Conservation (phyloP, 139 green algal species). For the Volvox reticuliferus region DNA sequence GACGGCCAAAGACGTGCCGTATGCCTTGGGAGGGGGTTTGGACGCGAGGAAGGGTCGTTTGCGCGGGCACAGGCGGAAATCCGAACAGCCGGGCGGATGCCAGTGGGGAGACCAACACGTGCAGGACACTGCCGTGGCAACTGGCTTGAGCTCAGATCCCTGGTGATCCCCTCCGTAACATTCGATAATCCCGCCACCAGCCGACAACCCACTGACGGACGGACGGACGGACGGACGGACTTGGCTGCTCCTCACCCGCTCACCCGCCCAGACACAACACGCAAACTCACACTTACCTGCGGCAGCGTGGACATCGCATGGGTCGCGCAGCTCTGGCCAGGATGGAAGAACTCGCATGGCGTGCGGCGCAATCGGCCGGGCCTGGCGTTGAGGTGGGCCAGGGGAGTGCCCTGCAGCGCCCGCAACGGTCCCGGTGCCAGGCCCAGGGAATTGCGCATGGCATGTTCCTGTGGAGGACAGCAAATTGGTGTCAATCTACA, state of each 20-base stretch:
- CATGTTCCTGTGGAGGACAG: constrained; percentile 58
- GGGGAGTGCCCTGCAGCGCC: constrained; percentile 45
- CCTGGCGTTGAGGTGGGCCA: constrained; percentile 30
- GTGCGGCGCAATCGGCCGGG: constrained; percentile 28
- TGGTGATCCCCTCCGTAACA: too few species aligned
- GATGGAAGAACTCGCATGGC: constrained; percentile 75
- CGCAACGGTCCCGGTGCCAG: constrained; percentile 22
- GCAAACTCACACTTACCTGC: not conserved
- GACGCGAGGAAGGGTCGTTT: not conserved
- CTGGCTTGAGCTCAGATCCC: too few species aligned
- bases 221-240: too few species aligned
- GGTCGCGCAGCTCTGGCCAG: constrained; percentile 70
- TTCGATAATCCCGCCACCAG: too few species aligned
- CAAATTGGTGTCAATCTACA: too few species aligned
- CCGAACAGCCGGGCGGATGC: not conserved
- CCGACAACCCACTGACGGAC: too few species aligned
- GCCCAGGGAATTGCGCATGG: constrained; percentile 51
- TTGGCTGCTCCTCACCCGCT: too few species aligned
- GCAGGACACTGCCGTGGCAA: too few species aligned
- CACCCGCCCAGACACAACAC: not conserved
- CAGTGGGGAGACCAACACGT: too few species aligned
- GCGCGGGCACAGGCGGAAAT: not conserved
- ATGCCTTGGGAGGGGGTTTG: constrained; percentile 61
- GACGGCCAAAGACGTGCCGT: constrained; percentile 81
- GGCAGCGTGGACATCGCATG: constrained; percentile 39